Evolutionary conservation across 1,284 basidiomycete genomes (phyloP).

Genomic region (Heterobasidion occidentale): DNA sequence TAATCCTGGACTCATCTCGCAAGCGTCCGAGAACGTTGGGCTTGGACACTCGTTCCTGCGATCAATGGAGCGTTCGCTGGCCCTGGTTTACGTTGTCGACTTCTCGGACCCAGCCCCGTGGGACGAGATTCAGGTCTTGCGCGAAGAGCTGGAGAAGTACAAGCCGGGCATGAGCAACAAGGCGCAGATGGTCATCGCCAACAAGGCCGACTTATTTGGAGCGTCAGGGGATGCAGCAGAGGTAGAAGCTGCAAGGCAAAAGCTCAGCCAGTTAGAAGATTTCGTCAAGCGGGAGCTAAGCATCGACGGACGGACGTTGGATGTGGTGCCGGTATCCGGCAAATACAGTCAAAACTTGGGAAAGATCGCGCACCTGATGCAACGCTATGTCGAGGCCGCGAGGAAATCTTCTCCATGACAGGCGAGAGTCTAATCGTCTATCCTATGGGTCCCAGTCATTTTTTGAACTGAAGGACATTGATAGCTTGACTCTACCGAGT

Average conservation of each 20-base stretch:
- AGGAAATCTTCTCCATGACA: background rate
- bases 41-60: conserved; percentile 92
- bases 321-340: conserved; percentile 74
- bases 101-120: conserved; percentile 67
- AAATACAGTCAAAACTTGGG: conserved; percentile 76
- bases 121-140: conserved; percentile 68
- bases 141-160: conserved; percentile 82
- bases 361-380: conserved; percentile 58
- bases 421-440: background rate
- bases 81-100: conserved; percentile 91
- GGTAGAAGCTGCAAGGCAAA: conserved; percentile 48
- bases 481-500: too few relatives aligned
- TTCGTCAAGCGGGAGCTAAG: conserved; percentile 45
- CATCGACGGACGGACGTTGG: conserved; percentile 28
- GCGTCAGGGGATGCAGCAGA: conserved; percentile 33
- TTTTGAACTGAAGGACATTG: background rate
- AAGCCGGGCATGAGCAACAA: conserved; percentile 71
- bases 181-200: conserved; percentile 80
- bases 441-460: background rate
- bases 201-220: conserved; percentile 86
- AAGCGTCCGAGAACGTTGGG: conserved; percentile 84
- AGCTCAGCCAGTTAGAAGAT: conserved; percentile 46
- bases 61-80: conserved; percentile 87
- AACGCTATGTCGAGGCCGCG: conserved; percentile 58
- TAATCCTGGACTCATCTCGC: conserved; percentile 87